These are phyloP conservation scores for Cladosporium sp. DNA, from an alignment of 2,329 filamentous ascomycete genomes.

Conservation along the genomic window DNA sequence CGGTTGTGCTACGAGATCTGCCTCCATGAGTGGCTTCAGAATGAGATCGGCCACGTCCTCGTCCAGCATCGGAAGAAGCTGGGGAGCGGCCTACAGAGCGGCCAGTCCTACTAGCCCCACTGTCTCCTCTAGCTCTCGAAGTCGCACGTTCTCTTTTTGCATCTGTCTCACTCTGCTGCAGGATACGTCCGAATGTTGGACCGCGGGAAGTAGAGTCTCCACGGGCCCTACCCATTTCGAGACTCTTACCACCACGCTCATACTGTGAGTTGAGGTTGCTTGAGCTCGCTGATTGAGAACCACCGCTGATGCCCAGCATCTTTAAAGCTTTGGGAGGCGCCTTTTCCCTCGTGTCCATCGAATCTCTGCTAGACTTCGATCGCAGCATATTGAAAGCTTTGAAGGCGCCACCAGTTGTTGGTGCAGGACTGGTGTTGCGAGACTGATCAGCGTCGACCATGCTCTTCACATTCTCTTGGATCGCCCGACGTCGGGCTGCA, in stretches of 20 bases:
- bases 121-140: conserved; percentile 33
- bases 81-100: conserved; percentile 30
- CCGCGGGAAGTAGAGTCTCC: conserved; percentile 22
- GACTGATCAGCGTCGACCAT: conserved; percentile 59
- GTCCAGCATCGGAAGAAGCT: conserved; percentile 34
- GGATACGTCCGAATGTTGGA: conserved; percentile 16
- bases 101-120: conserved; percentile 26
- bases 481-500: conserved; percentile 64
- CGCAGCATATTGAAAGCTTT: conserved; percentile 62
- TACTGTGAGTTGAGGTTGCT: conserved; percentile 30
- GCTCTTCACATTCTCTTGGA: conserved; percentile 68
- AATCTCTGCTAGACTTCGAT: conserved; percentile 64
- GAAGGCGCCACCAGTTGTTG: conserved; percentile 36
- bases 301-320: conserved; percentile 51
- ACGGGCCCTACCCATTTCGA: conserved; percentile 22
- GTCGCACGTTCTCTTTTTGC: conserved; percentile 30
- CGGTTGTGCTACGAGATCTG: conserved; percentile 51
- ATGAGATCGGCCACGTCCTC: conserved; percentile 49
- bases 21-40: conserved; percentile 48
- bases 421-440: conserved; percentile 33
- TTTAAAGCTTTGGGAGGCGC: conserved; percentile 55
- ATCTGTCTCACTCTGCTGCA: conserved; percentile 22
- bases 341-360: conserved; percentile 52
- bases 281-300: conserved; percentile 28
- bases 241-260: conserved; percentile 22